Base-by-base conservation (phyloP, 805 yeast genomes). In the Starmerella cellae region DNA sequence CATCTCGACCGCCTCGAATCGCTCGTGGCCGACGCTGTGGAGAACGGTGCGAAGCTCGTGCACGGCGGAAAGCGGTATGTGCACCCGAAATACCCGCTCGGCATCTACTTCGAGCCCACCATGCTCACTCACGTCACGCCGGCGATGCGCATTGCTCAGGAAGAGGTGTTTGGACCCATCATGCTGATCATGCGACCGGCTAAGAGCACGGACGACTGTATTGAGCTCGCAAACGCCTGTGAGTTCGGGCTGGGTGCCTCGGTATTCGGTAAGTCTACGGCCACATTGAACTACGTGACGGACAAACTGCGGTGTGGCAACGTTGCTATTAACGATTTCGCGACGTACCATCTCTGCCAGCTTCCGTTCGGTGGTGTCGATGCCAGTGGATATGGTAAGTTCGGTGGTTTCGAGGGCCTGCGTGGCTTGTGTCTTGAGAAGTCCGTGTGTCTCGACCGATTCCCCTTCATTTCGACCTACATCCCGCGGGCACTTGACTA, bases 371-470 rank as follows among this genome's bases (percentile, higher is more conserved):
- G 99, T 42, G 99, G 99, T 24, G 74, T 74, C 22, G 78, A 78
- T 52, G 91, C 85, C 36, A 81, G 94, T 5, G 99, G 99, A 0
- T 91, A 85, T 57, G 98, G 98, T 44, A 88, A 88, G 59, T 91
- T 91, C 65, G 95, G 95, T 19, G 99, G 99, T 37, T 94, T 80
- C 58, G 99, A 91, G 67, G 99, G 99, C 2, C 68, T 91, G 34
- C 74, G 83, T 32, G 96, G 95, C 0, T 66, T 91, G 35, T 88
- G 97, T 60, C 70, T 77, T 43, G 82, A 84, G 42, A 91, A 91
- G 58, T 77, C 93, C 35, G 74, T 91, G 3, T 85, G 95, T 46
- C 80, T 73, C 66, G 97, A 91, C 63, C 76, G 74, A 49, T 71
- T 79, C 36, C 77, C 88, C 20, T 74, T 83, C 51, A 68, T 91